Evolutionary conservation across 2,329 filamentous ascomycete species (phyloP), one percentile per base, ranked within the genome.

Genomic region (Aureobasidium sp.): DNA sequence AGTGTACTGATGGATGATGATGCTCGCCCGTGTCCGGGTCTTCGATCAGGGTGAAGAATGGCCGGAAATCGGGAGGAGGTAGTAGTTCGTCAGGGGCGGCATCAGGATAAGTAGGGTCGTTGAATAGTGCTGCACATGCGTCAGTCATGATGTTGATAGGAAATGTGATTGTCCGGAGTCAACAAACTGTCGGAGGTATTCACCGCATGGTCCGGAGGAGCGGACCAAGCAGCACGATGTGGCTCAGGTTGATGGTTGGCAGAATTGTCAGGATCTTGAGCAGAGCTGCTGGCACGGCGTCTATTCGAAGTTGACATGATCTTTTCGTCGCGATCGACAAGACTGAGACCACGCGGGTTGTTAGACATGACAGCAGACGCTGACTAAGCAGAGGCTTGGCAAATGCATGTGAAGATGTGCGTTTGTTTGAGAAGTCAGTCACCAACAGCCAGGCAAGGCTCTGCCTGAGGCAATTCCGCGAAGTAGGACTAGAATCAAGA

Each of bases 1-100:
- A 97, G 71, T 91, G 89, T 1, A 95, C 83, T 50, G 81, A 83
- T 1, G 91, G 93, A 66, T 97, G 90, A 62, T 88, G 78, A 57
- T 88, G 86, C 40, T 87, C 80, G 61, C 81, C 79, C 7, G 80
- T 84, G n/a, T 81, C 79, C 10, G 78, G 71, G 68, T 95, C 90
- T 64, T 88, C 83, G 59, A 97, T 77, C 37, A 96, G 75, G 1
- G 88, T 86, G 74, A 95, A 96, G 73, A 95, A 85, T 2, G 89
- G 88, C 39, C 82, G 77, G 68, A 95, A 91, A 72, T 67, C 71
- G 56, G 70, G 65, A 2, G 69, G 70, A n/a, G 68, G 70, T 25
- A 67, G 63, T 11, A 72, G 64, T 27, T 52, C 38, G 1, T 38
- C 55, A 7, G 54, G 39, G 4, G 45, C 34, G 1, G 47, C 34